Evolutionary conservation across 169 alveolate species (phyloP).

Genomic region (Plasmodium vivax): DNA sequence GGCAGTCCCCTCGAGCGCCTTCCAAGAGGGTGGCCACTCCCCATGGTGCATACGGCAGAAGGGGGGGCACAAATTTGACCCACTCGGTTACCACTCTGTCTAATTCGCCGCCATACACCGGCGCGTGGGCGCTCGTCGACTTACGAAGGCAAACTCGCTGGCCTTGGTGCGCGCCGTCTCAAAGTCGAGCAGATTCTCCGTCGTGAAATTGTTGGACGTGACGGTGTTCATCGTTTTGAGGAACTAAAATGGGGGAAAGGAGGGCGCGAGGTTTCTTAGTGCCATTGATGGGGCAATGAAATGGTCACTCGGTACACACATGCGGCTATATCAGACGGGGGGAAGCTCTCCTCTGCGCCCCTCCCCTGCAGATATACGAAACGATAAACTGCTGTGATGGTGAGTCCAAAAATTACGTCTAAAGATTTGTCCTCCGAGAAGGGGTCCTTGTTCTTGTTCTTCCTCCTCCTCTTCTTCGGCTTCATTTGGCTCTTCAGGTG

Average conservation of each 20-base stretch:
- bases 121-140: background rate
- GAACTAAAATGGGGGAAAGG: background rate
- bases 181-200: background rate
- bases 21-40: background rate
- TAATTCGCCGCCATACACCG: background rate
- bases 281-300: background rate
- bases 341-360: background rate
- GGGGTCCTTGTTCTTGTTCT: constrained; percentile 37
- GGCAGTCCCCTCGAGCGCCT: background rate
- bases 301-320: background rate
- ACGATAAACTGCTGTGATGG: background rate
- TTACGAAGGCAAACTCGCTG: constrained; percentile 62
- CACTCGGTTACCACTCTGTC: background rate
- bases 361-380: background rate
- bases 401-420: constrained; percentile 15
- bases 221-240: constrained; percentile 3
- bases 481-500: constrained; percentile 48
- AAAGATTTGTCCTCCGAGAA: constrained; percentile 58
- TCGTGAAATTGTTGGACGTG: background rate
- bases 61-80: background rate
- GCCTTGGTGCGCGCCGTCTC: constrained; percentile 55
- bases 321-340: background rate
- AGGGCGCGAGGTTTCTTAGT: background rate
- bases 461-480: constrained; percentile 50
- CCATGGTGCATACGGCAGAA: background rate